phyloP scores from a whole-genome alignment of 352 stramenopile species.

The Pythium utonaiense region DNA sequence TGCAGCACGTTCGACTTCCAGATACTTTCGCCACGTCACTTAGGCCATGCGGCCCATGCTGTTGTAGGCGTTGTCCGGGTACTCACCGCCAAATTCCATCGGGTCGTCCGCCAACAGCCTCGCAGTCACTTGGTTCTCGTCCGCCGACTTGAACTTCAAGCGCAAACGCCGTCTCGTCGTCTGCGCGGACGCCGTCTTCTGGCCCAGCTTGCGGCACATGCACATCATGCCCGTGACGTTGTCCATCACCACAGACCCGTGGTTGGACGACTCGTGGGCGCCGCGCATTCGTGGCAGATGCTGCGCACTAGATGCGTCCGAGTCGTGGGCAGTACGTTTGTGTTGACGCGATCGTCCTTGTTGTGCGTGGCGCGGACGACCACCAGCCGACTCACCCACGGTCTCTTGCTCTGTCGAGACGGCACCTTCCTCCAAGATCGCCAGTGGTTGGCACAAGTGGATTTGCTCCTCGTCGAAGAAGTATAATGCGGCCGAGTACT shows the following conservation, averaged over 20 bases:
- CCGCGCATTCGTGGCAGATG: not conserved
- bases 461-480: constrained; percentile 33
- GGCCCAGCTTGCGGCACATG: constrained; percentile 24
- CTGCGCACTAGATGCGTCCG: not conserved
- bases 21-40: too few species aligned
- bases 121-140: constrained; percentile 25
- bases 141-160: constrained; percentile 10
- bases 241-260: constrained; percentile 1
- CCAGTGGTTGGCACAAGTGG: constrained; percentile 20
- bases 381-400: not conserved
- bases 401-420: not conserved
- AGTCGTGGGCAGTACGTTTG: not conserved
- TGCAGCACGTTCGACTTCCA: too few species aligned
- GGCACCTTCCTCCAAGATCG: constrained; percentile 7
- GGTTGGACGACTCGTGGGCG: not conserved
- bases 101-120: constrained; percentile 13
- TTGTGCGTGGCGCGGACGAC: not conserved
- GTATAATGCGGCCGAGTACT: constrained; percentile 18
- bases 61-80: not conserved
- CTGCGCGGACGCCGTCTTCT: constrained; percentile 7
- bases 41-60: constrained; percentile 2
- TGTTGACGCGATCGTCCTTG: not conserved
- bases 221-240: constrained; percentile 4
- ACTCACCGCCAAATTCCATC: not conserved
- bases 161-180: constrained; percentile 15